Evolutionary conservation across 768 basidiomycete genomes (phyloP), one percentile per base, ranked within the genome.

Genomic region (Boletus insuetus): DNA sequence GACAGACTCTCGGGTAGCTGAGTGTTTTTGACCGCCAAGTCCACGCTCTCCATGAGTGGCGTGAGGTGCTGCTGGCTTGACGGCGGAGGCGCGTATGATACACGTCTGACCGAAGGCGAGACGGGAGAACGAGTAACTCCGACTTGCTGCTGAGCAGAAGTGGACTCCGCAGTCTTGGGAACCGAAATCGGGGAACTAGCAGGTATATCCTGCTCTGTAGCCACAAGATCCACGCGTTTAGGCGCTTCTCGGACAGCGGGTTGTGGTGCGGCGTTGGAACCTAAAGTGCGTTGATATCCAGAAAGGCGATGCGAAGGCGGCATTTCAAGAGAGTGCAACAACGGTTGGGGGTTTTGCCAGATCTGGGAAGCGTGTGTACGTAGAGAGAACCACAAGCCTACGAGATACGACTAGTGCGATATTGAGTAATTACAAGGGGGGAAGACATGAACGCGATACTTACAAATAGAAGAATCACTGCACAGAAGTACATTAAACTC

Each of bases 381-480:
- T 17, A 99, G 84, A 38, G 97, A 98, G 77, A 99, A 99, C 97
- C 97, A 98, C 1, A 98, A 79, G 35, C 97, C 97, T 55, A 98
- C 83, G 44, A 98, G 82, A 71, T 99, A 99, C 1, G 97, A 98
- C 94, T 98, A 43, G 20, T 16, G 34, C 19, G 42, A 17, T 35
- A 43, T 38, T 63, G 40, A 65, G 56, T 35, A 31, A 49, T 11
- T 19, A 19, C 24, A 40, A 49, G 26, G 22, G 34, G 4, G 13
- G 59, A 45, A 9, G 13, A 46, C 47, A 56, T 49, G 4, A 40
- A 41, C 14, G 47, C 7, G 4, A 14, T 17, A 81, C 94, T 73
- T 65, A 98, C 96, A 61, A 99, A 83, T 32, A 98, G 67, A 29
- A 99, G 81, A 54, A 98, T 79, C n/a, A 69, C 81, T 6, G 97